These are phyloP conservation scores for Eucalyptus curtisii DNA, from an alignment of 345 rosid genomes.

Conservation along the genomic window DNA sequence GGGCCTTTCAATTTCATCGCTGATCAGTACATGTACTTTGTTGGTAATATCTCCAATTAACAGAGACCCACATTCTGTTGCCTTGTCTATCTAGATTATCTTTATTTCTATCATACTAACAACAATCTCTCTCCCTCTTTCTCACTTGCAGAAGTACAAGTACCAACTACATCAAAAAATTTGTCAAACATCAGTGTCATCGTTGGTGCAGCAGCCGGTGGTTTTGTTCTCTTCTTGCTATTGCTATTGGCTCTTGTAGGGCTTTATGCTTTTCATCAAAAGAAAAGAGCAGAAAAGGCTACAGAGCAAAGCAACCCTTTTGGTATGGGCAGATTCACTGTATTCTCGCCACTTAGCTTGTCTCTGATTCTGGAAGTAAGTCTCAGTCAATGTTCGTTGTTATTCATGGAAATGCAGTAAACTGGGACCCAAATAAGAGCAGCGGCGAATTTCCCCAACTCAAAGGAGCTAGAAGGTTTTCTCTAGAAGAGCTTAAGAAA, in stretches of 20 bases:
- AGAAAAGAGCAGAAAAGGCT: slow-evolving; percentile 62
- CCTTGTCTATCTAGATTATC: background rate
- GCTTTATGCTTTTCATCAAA: slow-evolving; percentile 57
- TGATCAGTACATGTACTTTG: slow-evolving; percentile 15
- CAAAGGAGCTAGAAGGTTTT: slow-evolving; percentile 69
- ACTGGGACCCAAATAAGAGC: slow-evolving; percentile 52
- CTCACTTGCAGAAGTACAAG: background rate
- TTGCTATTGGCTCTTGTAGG: slow-evolving; percentile 43
- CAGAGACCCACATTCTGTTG: background rate
- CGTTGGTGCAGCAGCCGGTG: slow-evolving; percentile 66
- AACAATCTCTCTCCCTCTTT: background rate
- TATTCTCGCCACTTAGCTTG: background rate
- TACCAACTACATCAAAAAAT: slow-evolving; percentile 4
- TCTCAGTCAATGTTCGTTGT: background rate
- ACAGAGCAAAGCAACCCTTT: slow-evolving; percentile 53
- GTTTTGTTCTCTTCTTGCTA: slow-evolving; percentile 20
- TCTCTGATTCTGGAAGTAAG: background rate
- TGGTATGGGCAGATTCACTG: slow-evolving; percentile 21
- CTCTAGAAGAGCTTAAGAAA: slow-evolving; percentile 64
- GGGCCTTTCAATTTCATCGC: slow-evolving; percentile 55
- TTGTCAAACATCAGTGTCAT: slow-evolving; percentile 31
- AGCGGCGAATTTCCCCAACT: slow-evolving; percentile 54
- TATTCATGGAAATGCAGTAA: slow-evolving; percentile 25
- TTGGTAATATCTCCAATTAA: slow-evolving; percentile 24
- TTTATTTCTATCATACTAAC: background rate